Conservation (phyloP, 2,329 filamentous ascomycete species). For the Neofusicoccum cordaticola region DNA sequence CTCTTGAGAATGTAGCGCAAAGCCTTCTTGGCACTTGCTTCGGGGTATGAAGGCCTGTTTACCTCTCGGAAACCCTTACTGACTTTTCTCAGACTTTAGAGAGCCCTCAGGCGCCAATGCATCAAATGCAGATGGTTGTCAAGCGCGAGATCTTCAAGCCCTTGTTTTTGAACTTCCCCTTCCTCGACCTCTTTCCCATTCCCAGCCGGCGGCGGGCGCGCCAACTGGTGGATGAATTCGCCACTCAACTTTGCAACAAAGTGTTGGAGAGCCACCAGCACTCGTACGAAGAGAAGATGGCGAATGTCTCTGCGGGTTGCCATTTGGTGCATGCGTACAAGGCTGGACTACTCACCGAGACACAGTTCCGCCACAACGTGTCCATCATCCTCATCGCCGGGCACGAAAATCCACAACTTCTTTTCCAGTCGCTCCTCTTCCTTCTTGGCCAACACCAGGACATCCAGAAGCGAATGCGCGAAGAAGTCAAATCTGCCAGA, state of each 20-base stretch:
- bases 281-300: slow-evolving; percentile 14
- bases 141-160: slow-evolving; percentile 14
- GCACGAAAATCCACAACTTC: slow-evolving; percentile 21
- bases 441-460: slow-evolving; percentile 18
- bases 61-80: background rate
- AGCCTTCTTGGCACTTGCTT: slow-evolving; percentile 25
- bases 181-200: slow-evolving; percentile 18
- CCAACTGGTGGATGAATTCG: slow-evolving; percentile 18
- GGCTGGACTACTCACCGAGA: slow-evolving; percentile 8
- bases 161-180: slow-evolving; percentile 11
- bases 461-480: background rate
- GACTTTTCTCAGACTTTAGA: background rate
- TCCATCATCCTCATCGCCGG: slow-evolving; percentile 20
- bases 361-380: slow-evolving; percentile 19
- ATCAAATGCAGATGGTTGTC: background rate
- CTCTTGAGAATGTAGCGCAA: slow-evolving; percentile 37
- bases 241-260: slow-evolving; percentile 16
- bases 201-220: slow-evolving; percentile 19
- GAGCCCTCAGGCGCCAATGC: slow-evolving; percentile 2
- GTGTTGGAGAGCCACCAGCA: slow-evolving; percentile 19
- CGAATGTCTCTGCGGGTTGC: slow-evolving; percentile 17
- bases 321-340: slow-evolving; percentile 19
- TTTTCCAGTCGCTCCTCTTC: slow-evolving; percentile 18
- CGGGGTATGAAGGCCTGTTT: background rate
- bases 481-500: slow-evolving; percentile 11